These are phyloP conservation scores for Chalciporus piperatus DNA, from an alignment of 768 basidiomycete genomes.

Conservation along the genomic window DNA sequence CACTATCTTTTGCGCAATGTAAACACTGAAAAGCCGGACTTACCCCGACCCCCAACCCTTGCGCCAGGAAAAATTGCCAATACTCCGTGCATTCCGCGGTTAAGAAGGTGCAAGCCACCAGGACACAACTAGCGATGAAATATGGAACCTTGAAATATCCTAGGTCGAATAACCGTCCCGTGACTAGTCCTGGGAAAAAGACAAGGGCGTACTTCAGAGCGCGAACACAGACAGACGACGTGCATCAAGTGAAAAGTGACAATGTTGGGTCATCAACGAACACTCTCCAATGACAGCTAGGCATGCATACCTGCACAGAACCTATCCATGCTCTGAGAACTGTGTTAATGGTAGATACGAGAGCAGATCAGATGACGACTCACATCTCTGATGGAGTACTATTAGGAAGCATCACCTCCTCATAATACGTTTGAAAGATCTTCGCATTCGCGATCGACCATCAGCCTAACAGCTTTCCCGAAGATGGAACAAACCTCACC, in stretches of 20 bases:
- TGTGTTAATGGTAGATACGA: background rate
- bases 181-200: constrained; percentile 59
- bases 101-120: constrained; percentile 61
- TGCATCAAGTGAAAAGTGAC: background rate
- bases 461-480: background rate
- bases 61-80: constrained; percentile 78
- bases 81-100: constrained; percentile 66
- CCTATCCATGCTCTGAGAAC: constrained; percentile 74
- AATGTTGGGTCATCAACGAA: background rate
- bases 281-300: background rate
- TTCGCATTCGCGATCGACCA: constrained; percentile 20
- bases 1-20: no score
- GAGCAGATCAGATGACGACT: constrained; percentile 8
- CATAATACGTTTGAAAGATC: constrained; percentile 76
- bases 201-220: constrained; percentile 55
- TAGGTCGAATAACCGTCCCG: constrained; percentile 71
- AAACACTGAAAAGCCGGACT: constrained; percentile 20
- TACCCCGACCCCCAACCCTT: constrained; percentile 67
- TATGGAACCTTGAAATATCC: constrained; percentile 60
- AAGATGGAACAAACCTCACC: constrained; percentile 38
- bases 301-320: constrained; percentile 55
- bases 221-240: background rate
- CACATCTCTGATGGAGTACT: constrained; percentile 65
- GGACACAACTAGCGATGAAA: constrained; percentile 43
- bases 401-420: constrained; percentile 46